Evolutionary conservation across 2,329 filamentous ascomycete species (phyloP).

Genomic region (Alternaria alternata): DNA sequence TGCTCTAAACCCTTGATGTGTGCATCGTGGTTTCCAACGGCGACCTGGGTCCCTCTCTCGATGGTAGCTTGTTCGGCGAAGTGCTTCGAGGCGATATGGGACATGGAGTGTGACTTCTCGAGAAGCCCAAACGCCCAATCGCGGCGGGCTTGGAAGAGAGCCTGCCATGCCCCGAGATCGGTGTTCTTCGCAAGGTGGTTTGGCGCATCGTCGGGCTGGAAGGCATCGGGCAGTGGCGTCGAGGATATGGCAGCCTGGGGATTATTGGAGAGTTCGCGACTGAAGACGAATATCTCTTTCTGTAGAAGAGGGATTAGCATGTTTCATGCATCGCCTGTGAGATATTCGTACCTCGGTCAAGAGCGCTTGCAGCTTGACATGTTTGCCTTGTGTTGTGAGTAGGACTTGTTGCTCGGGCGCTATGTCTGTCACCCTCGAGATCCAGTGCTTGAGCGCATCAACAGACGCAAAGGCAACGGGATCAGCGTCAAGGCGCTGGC

Average conservation of each 20-base stretch:
- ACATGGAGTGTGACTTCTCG: constrained; percentile 73
- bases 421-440: constrained; percentile 77
- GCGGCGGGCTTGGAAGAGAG: constrained; percentile 80
- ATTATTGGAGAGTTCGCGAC: constrained; percentile 66
- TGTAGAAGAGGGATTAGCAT: constrained; percentile 49
- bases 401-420: constrained; percentile 81
- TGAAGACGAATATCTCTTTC: constrained; percentile 92
- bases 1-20: constrained; percentile 76
- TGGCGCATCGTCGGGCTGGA: constrained; percentile 71
- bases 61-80: constrained; percentile 79
- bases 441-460: constrained; percentile 85
- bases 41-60: constrained; percentile 80
- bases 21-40: constrained; percentile 82
- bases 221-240: constrained; percentile 63
- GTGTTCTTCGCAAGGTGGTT: constrained; percentile 82
- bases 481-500: constrained; percentile 83
- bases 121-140: constrained; percentile 79
- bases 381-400: constrained; percentile 84
- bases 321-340: neutral
- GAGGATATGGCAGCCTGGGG: constrained; percentile 60
- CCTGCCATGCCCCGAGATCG: constrained; percentile 86
- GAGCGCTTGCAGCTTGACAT: constrained; percentile 81
- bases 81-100: constrained; percentile 67
- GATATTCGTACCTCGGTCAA: constrained; percentile 73
- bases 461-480: constrained; percentile 77